Percentiles rank a stretch among this genome's conserved stretches.
phyloP scores from a whole-genome alignment of 78 protist species.

The Bigelowiella natans region DNA sequence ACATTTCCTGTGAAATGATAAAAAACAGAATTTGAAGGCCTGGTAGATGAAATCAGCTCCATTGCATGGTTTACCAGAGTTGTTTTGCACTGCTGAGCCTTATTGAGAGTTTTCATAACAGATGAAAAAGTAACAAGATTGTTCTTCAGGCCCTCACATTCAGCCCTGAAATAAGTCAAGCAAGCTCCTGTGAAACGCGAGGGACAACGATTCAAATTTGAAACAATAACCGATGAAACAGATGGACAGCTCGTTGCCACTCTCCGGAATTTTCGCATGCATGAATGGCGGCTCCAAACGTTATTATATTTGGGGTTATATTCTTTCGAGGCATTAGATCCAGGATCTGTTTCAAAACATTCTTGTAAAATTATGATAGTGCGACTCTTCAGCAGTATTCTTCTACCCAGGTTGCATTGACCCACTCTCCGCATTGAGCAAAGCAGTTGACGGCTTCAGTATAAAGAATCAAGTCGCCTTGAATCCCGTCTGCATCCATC shows the following conservation, averaged over 20 bases:
- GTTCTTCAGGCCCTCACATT: too few relatives aligned
- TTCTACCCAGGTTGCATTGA: neutral
- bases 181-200: too few relatives aligned
- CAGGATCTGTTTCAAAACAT: neutral
- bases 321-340: neutral
- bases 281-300: neutral
- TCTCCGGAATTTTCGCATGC: neutral
- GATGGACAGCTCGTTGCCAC: neutral
- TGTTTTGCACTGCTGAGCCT: too few relatives aligned
- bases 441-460: neutral
- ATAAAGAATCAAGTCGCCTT: neutral
- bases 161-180: too few relatives aligned
- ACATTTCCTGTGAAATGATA: too few relatives aligned
- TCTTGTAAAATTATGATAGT: too few relatives aligned
- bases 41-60: too few relatives aligned
- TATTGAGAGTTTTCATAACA: too few relatives aligned
- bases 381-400: neutral
- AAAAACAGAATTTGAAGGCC: too few relatives aligned
- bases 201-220: too few relatives aligned
- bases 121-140: too few relatives aligned
- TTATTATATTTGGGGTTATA: neutral
- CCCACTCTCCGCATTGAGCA: neutral
- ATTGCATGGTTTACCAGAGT: too few relatives aligned
- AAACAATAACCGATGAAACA: neutral
- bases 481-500: neutral